These are phyloP conservation scores for Vitellaria paradoxa DNA, from an alignment of 179 eudicot genomes.

Conservation along the genomic window DNA sequence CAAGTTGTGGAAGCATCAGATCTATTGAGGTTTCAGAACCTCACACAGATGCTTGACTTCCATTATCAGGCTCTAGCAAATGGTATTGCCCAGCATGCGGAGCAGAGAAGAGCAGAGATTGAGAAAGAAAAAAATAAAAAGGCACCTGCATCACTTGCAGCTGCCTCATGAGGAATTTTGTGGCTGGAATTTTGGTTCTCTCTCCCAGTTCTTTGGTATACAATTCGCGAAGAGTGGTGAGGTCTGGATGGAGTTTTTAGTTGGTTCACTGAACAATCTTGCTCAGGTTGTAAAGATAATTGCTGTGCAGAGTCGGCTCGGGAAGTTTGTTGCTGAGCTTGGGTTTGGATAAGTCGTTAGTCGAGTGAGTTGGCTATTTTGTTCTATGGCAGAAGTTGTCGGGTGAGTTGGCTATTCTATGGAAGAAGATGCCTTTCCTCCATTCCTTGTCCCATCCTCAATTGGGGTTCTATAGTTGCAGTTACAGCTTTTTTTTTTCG, in stretches of 20 bases:
- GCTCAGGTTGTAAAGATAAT: no score
- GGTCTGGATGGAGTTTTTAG: slow-evolving; percentile 4
- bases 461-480: slow-evolving; percentile 1
- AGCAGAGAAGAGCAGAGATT: no score
- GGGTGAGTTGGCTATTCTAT: slow-evolving; percentile 21
- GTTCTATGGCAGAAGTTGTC: neutral
- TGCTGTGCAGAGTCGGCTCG: no score
- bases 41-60: slow-evolving; percentile 45
- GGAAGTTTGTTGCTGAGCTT: no score
- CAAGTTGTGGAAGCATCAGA: slow-evolving; percentile 84
- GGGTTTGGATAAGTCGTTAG: no score
- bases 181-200: slow-evolving; percentile 9
- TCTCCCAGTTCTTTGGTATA: slow-evolving; percentile 16
- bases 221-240: neutral
- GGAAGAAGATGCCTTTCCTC: slow-evolving; percentile 18
- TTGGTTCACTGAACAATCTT: slow-evolving; percentile 3
- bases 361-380: no score
- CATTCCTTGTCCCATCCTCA: neutral
- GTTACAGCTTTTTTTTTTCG: neutral
- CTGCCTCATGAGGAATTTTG: neutral
- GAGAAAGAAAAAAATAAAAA: slow-evolving; percentile 50
- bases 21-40: slow-evolving; percentile 77
- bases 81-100: slow-evolving; percentile 23
- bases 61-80: slow-evolving; percentile 54
- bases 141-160: slow-evolving; percentile 30